Evolutionary conservation across 768 basidiomycete genomes (phyloP), one percentile per base, ranked within the genome.

Genomic region (Mycena vulgaris): DNA sequence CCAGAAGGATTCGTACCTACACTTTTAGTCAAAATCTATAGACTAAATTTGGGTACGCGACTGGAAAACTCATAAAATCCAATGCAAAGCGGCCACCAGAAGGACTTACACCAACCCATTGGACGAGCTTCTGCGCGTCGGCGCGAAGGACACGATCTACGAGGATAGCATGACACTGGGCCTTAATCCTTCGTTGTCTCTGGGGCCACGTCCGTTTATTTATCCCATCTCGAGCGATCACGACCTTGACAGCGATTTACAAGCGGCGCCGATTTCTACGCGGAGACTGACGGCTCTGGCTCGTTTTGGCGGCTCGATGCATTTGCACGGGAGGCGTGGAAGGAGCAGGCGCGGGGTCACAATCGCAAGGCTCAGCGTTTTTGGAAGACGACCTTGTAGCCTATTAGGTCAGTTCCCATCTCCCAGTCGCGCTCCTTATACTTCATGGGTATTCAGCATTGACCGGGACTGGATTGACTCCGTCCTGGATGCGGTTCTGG

Each of bases 401-500:
- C 42, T 9, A 42, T 42, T 10, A 42, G 42, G 42, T 42, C 9
- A 5, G 42, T 42, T 21, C 42, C 42, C 19, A 37, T 7, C 8
- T 21, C 42, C 5, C 42, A 8, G 11, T 21, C 5, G 5, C 42
- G 42, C 19, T 42, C 42, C 5, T 42, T 8, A 17, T 42, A 8
- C 17, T 42, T 21, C 5, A 5, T 42, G 19, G 5, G 5, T 21
- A 17, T n/a, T n/a, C 42, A 42, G 42, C 17, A 42, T 42, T 21
- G 42, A 42, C 42, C 42, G 10, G 19, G 9, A 42, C 9, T 42
- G 42, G 42, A 19, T 42, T 21, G 42, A 42, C 17, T 5, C 40
- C 7, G 56, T 57, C 37, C 56, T 57, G 23, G 56, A 57, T 14
- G 56, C 37, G 7, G 19, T 57, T 57, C 14, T 57, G 56, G 40